Base-by-base conservation (phyloP, 495 filamentous ascomycete species). In the Xylaria castorea region DNA sequence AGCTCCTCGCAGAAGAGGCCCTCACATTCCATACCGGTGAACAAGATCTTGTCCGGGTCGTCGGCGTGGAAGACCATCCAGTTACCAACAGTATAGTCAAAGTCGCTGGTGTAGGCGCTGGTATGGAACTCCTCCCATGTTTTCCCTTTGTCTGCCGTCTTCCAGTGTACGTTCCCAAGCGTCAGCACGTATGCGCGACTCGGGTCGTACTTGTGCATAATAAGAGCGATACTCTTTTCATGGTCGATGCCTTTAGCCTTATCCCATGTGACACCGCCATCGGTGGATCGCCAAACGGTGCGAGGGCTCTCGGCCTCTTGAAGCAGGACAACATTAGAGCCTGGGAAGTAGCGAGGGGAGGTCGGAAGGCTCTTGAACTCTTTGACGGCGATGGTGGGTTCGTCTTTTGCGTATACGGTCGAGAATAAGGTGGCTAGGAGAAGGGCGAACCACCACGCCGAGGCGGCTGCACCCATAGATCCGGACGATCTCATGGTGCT, bases 331-430 rank as follows among this genome's bases (percentile, higher is more conserved):
- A 92, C 90, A 78, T 97, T 91, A 38, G 93, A 93, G 76, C 93
- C 92, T 70, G 94, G 88, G 76, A 99, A 98, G 81, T 97, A 99
- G 83, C 92, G 80, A 62, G 97, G 84, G 77, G 89, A 87, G 58
- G 65, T 67, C 1, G 92, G 93, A 71, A 82, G 73, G 71, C 87
- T 81, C 55, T 92, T 85, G 81, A 97, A 91, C 32, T 85, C 79
- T 36, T 81, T 91, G 60, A 74, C 72, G 63, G 79, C 74, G 71
- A 88, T 81, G 36, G 71, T 80, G n/a, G 87, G 87, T 65, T 87
- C 85, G 69, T 86, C 81, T 73, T 87, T 86, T 32, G 85, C 87
- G 61, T 76, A 62, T 44, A 75, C 78, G 73, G 80, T 76, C 69
- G 83, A 83, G 53, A 80, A 57, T 42, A 78, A 57, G 50, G 74